Evolutionary conservation across 177 flowering plant species (phyloP).

Genomic region (Vitis hybrid): DNA sequence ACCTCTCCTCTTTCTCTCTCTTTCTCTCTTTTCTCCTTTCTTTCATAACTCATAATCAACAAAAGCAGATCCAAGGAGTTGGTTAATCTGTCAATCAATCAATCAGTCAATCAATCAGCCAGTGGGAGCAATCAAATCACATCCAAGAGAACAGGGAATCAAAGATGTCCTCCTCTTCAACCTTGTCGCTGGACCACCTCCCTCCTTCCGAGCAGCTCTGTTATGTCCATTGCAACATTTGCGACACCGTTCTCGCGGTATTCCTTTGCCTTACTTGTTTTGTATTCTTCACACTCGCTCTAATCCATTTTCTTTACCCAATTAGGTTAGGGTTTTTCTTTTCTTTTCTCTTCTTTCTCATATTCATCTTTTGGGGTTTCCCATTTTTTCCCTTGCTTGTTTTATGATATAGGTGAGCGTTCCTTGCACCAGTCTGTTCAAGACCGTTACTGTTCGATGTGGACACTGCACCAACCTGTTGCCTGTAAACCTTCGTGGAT

Average conservation of each 20-base stretch:
- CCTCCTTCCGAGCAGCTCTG: constrained; percentile 83
- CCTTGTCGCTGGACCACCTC: constrained; percentile 59
- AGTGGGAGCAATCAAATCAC: constrained; percentile 31
- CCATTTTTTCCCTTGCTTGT: not conserved
- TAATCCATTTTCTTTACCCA: not conserved
- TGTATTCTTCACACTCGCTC: not conserved
- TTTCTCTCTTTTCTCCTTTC: constrained; percentile 9
- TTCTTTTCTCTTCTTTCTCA: not conserved
- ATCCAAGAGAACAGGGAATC: constrained; percentile 15
- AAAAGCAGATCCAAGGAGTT: constrained; percentile 51
- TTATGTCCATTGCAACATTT: constrained; percentile 85
- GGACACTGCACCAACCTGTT: constrained; percentile 67
- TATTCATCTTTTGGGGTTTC: too few species aligned
- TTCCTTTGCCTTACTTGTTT: not conserved
- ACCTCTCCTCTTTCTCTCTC: constrained; percentile 15
- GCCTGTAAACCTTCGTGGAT: constrained; percentile 50
- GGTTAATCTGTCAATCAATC: constrained; percentile 49
- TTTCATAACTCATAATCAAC: constrained; percentile 24
- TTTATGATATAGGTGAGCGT: constrained; percentile 49
- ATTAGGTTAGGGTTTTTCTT: not conserved
- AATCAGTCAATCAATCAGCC: constrained; percentile 37
- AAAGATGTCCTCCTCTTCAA: constrained; percentile 66
- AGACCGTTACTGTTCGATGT: constrained; percentile 65
- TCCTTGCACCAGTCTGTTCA: constrained; percentile 57
- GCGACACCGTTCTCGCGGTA: constrained; percentile 92